Conservation (phyloP, 805 yeast species). For the Kockiozyma suomiensis region DNA sequence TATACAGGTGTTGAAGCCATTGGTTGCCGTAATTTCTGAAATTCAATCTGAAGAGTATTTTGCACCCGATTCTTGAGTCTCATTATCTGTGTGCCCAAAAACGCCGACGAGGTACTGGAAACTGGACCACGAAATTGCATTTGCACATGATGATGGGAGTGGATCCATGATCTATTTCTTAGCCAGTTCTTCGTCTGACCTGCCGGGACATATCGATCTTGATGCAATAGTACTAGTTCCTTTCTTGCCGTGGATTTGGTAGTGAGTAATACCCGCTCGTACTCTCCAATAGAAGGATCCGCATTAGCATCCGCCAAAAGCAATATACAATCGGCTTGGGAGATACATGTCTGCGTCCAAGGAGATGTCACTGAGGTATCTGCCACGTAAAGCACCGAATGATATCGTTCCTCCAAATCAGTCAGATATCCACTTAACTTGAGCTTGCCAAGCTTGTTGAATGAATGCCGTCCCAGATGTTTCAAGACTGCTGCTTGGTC, state of each 20-base stretch:
- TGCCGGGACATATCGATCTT: conserved; percentile 77
- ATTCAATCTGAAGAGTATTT: conserved; percentile 39
- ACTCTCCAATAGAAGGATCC: conserved; percentile 78
- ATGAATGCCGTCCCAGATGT: conserved; percentile 88
- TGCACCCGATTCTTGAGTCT: conserved; percentile 41
- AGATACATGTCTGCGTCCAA: conserved; percentile 91
- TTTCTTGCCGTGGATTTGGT: conserved; percentile 83
- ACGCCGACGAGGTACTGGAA: conserved; percentile 22
- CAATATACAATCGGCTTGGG: conserved; percentile 94
- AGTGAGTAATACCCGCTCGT: conserved; percentile 72
- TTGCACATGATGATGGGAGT: conserved; percentile 89
- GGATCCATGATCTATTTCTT: conserved; percentile 84
- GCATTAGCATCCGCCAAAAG: conserved; percentile 81
- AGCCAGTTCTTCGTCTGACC: conserved; percentile 88
- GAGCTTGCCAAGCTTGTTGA: conserved; percentile 81
- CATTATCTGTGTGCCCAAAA: conserved; percentile 24
- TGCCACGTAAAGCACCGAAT: conserved; percentile 85
- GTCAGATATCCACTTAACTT: conserved; percentile 89
- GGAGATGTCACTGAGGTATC: conserved; percentile 80
- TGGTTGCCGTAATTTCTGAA: conserved; percentile 37
- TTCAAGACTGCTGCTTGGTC: conserved; percentile 79
- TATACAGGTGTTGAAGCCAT: conserved; percentile 36
- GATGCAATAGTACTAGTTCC: conserved; percentile 81
- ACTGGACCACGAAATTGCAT: conserved; percentile 48
- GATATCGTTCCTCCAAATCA: conserved; percentile 84